Conservation (phyloP, 2,329 filamentous ascomycete genomes). For the Knufia petricola region DNA sequence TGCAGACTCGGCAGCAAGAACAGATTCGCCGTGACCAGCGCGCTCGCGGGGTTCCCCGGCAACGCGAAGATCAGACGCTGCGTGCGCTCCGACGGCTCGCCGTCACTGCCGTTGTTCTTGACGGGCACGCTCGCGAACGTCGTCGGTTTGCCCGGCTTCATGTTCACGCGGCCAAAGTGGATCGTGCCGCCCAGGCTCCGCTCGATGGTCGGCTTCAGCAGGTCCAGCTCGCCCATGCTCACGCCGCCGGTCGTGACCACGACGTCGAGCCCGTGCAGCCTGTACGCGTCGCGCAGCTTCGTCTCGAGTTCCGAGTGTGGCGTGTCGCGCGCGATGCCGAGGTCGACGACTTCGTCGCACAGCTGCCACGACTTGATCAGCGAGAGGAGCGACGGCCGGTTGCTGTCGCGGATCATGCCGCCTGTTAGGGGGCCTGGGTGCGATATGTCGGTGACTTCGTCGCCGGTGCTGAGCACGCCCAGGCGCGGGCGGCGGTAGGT, state of each 20-base stretch:
- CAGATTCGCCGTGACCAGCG: constrained; percentile 84
- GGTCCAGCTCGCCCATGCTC: constrained; percentile 94
- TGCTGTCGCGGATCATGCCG: constrained; percentile 89
- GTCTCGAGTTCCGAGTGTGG: constrained; percentile 64
- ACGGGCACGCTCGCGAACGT: constrained; percentile 84
- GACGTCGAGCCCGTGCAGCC: constrained; percentile 54
- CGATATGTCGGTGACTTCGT: constrained; percentile 77
- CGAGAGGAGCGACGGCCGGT: constrained; percentile 76
- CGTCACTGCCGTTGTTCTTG: constrained; percentile 30
- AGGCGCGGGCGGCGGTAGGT: constrained; percentile 69
- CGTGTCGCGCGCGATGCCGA: constrained; percentile 60
- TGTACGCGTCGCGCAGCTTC: constrained; percentile 63
- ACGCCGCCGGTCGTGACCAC: constrained; percentile 90
- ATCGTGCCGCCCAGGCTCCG: constrained; percentile 81
- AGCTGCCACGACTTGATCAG: constrained; percentile 67
- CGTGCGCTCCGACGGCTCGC: neutral
- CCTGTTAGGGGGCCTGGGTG: constrained; percentile 51
- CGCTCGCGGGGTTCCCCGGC: constrained; percentile 87
- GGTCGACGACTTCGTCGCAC: constrained; percentile 56
- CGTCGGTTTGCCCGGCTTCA: constrained; percentile 97
- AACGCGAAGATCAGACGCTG: constrained; percentile 73
- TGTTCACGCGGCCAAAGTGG: constrained; percentile 88
- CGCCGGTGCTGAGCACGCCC: constrained; percentile 84
- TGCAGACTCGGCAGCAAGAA: constrained; percentile 87
- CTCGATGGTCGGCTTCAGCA: constrained; percentile 93